Conservation (phyloP, 2,329 filamentous ascomycete genomes). For the Calonectria hawksworthii region DNA sequence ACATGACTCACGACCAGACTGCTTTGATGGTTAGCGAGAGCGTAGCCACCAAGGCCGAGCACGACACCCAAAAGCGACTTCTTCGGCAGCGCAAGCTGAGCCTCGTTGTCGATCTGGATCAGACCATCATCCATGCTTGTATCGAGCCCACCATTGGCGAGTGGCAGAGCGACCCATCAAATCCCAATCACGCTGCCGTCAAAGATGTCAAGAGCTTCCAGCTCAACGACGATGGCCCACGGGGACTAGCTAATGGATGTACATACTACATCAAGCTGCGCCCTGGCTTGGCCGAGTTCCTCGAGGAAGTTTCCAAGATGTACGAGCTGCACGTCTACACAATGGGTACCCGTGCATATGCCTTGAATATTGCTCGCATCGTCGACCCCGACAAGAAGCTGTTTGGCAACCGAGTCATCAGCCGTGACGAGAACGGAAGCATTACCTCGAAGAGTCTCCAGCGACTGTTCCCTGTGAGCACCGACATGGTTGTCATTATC, state of each 20-base stretch:
- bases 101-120: slow-evolving; percentile 95
- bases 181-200: slow-evolving; percentile 92
- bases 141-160: slow-evolving; percentile 97
- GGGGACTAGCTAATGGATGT: slow-evolving; percentile 77
- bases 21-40: slow-evolving; percentile 86
- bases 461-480: slow-evolving; percentile 94
- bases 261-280: slow-evolving; percentile 99
- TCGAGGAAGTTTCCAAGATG: slow-evolving; percentile 81
- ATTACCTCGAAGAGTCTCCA: slow-evolving; percentile 92
- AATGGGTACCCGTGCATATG: slow-evolving; percentile 98
- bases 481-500: slow-evolving; percentile 99
- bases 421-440: slow-evolving; percentile 95
- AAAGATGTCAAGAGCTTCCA: slow-evolving; percentile 92
- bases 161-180: slow-evolving; percentile 90
- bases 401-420: slow-evolving; percentile 95
- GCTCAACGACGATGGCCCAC: slow-evolving; percentile 85
- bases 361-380: slow-evolving; percentile 89
- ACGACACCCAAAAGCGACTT: slow-evolving; percentile 87
- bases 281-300: slow-evolving; percentile 85
- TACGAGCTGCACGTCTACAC: slow-evolving; percentile 99
- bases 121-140: slow-evolving; percentile 98
- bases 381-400: slow-evolving; percentile 91
- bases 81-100: slow-evolving; percentile 87
- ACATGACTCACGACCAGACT: slow-evolving; percentile 94
- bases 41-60: slow-evolving; percentile 86